These are phyloP conservation scores for Colletotrichum sansevieriae DNA, from an alignment of 2,329 filamentous ascomycete genomes.

Conservation along the genomic window DNA sequence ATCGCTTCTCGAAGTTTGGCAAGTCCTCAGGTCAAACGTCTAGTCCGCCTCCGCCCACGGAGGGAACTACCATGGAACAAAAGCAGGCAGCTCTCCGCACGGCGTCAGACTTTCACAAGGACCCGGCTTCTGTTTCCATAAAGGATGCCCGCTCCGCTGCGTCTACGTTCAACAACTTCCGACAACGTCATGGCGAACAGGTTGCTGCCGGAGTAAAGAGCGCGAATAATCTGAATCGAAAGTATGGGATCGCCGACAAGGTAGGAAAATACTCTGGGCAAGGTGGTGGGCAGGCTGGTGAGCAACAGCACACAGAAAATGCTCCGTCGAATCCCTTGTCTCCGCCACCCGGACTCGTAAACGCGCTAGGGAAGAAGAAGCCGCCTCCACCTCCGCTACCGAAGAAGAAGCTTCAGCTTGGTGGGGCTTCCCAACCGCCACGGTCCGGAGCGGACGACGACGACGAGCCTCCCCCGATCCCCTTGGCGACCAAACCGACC, in stretches of 20 bases:
- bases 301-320: slow-evolving; percentile 25
- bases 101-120: slow-evolving; percentile 68
- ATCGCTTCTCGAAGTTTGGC: slow-evolving; percentile 71
- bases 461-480: slow-evolving; percentile 64
- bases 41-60: slow-evolving; percentile 47
- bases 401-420: slow-evolving; percentile 64
- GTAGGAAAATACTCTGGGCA: slow-evolving; percentile 47
- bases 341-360: slow-evolving; percentile 41
- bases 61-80: slow-evolving; percentile 74
- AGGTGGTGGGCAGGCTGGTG: slow-evolving; percentile 39
- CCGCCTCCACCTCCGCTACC: slow-evolving; percentile 63
- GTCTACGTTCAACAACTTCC: slow-evolving; percentile 75
- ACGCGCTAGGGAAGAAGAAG: slow-evolving; percentile 63
- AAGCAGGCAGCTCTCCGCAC: slow-evolving; percentile 74
- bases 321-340: slow-evolving; percentile 19
- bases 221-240: slow-evolving; percentile 70
- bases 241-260: slow-evolving; percentile 66
- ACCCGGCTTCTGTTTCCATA: slow-evolving; percentile 72
- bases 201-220: slow-evolving; percentile 70
- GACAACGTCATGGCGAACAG: slow-evolving; percentile 77
- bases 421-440: slow-evolving; percentile 38
- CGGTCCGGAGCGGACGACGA: slow-evolving; percentile 44
- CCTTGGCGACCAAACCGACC: slow-evolving; percentile 63
- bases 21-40: slow-evolving; percentile 50
- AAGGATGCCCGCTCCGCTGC: slow-evolving; percentile 70